phyloP scores from a whole-genome alignment of 2,329 filamentous ascomycete genomes.

The Ceratocystis ficicola region DNA sequence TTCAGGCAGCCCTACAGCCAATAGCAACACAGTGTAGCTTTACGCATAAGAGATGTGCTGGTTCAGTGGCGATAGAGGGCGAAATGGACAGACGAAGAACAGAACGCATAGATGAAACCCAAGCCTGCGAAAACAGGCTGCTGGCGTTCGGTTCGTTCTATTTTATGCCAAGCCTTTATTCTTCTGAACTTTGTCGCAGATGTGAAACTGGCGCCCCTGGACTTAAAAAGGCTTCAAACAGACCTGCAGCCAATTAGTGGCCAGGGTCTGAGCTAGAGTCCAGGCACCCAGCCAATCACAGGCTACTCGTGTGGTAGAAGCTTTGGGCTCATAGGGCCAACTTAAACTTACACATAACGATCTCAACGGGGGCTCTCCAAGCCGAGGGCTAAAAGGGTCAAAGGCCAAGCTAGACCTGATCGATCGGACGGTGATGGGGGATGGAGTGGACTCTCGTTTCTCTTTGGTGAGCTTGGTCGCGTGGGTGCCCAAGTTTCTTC shows the following conservation, averaged over 20 bases:
- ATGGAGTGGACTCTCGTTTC: not conserved
- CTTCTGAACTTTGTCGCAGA: constrained; percentile 19
- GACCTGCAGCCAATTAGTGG: not conserved
- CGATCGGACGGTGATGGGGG: not conserved
- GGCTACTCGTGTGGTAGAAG: not conserved
- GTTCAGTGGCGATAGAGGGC: not conserved
- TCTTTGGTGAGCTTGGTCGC: not conserved
- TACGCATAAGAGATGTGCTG: not conserved
- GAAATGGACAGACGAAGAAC: not conserved
- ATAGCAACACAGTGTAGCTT: not conserved
- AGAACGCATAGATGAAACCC: not conserved
- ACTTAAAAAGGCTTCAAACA: not conserved
- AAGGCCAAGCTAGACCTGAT: not conserved
- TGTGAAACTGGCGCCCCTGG: constrained; percentile 23
- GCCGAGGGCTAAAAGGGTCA: too few relatives aligned
- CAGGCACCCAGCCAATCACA: not conserved
- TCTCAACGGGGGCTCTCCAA: not conserved
- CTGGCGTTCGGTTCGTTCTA: not conserved
- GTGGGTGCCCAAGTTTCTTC: not conserved
- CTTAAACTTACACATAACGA: not conserved
- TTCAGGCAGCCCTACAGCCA: not conserved
- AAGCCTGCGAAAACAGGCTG: not conserved
- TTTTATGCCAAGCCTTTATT: not conserved
- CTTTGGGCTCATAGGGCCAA: constrained; percentile 3
- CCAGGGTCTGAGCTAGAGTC: not conserved